Conservation (phyloP, 805 yeast species). For the Diddensiella santjacobensis region DNA sequence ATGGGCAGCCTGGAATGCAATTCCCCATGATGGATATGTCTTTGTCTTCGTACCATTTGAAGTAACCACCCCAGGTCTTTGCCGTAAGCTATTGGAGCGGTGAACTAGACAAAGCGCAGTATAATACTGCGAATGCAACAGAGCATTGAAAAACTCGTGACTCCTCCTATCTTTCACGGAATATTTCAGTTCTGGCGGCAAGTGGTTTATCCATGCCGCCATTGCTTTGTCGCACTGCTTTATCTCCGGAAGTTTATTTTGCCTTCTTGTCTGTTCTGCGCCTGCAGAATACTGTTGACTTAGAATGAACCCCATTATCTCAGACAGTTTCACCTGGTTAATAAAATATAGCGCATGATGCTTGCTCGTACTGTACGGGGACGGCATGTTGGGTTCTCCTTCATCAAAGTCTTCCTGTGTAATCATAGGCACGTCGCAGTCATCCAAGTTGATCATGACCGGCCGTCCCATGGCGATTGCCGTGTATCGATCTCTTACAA, state of each 20-base stretch:
- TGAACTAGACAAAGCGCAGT: conserved; percentile 68
- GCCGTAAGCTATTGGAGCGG: conserved; percentile 54
- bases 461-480: conserved; percentile 78
- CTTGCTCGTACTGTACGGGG: conserved; percentile 42
- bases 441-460: conserved; percentile 59
- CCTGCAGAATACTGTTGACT: conserved; percentile 68
- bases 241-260: conserved; percentile 47
- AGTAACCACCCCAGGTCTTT: conserved; percentile 13
- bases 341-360: conserved; percentile 56
- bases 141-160: conserved; percentile 55
- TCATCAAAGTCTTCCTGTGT: conserved; percentile 61
- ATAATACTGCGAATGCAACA: conserved; percentile 66
- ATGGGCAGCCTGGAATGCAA: conserved; percentile 77
- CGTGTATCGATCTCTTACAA: conserved; percentile 63
- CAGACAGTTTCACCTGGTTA: conserved; percentile 60
- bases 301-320: conserved; percentile 65
- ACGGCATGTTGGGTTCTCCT: conserved; percentile 40
- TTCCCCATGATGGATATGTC: conserved; percentile 68
- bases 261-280: conserved; percentile 48
- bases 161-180: conserved; percentile 51
- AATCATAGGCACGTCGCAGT: conserved; percentile 74
- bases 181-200: conserved; percentile 62
- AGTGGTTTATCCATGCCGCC: conserved; percentile 69
- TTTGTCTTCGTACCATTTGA: conserved; percentile 17
- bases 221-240: conserved; percentile 67